phyloP scores from a whole-genome alignment of 169 alveolate species.

The Plasmodium relictum region DNA sequence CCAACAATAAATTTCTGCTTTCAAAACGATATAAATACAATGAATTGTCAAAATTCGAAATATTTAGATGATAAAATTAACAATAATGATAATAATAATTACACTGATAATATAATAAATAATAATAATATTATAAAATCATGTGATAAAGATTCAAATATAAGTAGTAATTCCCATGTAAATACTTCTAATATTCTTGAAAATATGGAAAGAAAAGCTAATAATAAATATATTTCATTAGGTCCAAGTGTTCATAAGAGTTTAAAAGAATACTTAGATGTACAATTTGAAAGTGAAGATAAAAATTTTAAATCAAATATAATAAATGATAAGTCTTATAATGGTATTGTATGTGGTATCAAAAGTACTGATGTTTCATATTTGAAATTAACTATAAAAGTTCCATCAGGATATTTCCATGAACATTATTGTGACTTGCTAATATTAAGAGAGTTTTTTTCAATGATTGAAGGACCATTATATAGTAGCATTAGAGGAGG shows the following conservation, averaged over 20 bases:
- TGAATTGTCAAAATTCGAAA: background rate
- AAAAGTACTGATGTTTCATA: constrained; percentile 84
- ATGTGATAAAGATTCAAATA: too few species aligned
- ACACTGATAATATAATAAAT: background rate
- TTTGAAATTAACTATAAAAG: constrained; percentile 77
- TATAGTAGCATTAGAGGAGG: constrained; percentile 87
- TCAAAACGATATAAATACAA: background rate
- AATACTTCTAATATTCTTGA: background rate
- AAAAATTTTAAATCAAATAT: constrained; percentile 23
- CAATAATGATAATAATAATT: too few species aligned
- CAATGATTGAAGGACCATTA: constrained; percentile 86
- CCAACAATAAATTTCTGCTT: background rate
- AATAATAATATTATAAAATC: too few species aligned
- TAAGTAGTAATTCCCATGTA: background rate
- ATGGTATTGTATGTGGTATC: constrained; percentile 72
- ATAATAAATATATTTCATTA: constrained; percentile 1
- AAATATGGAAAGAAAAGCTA: background rate
- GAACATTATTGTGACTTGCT: constrained; percentile 74
- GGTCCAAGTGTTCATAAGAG: constrained; percentile 67
- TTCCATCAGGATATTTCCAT: constrained; percentile 80
- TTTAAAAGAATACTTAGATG: constrained; percentile 49
- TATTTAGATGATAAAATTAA: background rate
- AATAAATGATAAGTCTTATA: constrained; percentile 29
- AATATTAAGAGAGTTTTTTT: constrained; percentile 79
- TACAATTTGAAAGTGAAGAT: constrained; percentile 40